Conservation (phyloP, 805 yeast species). For the Schwanniomyces sp. region DNA sequence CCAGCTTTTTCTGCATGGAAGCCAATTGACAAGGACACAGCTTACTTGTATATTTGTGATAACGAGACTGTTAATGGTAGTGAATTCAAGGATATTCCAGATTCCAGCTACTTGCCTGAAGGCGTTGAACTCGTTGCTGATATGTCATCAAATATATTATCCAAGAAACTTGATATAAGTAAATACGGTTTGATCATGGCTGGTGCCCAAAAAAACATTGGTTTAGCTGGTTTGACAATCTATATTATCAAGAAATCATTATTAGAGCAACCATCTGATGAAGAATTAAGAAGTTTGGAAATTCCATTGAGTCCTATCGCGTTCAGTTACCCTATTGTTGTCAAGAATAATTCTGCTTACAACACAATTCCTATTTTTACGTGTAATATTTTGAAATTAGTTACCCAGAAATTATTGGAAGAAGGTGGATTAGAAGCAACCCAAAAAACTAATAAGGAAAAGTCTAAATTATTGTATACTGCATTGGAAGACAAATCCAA, state of each 20-base stretch:
- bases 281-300: conserved; percentile 53
- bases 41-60: conserved; percentile 89
- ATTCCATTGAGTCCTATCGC: conserved; percentile 90
- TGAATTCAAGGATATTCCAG: conserved; percentile 63
- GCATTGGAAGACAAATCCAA: conserved; percentile 67
- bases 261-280: conserved; percentile 65
- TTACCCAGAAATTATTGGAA: conserved; percentile 58
- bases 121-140: conserved; percentile 87
- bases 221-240: conserved; percentile 91
- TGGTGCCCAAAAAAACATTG: conserved; percentile 98
- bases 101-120: conserved; percentile 54
- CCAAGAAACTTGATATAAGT: conserved; percentile 75
- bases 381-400: conserved; percentile 80
- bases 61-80: conserved; percentile 97
- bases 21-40: conserved; percentile 53
- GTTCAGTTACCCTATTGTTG: conserved; percentile 81
- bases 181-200: conserved; percentile 91
- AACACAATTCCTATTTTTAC: conserved; percentile 96
- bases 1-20: conserved; percentile 71
- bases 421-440: conserved; percentile 75
- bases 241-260: conserved; percentile 85
- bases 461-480: conserved; percentile 63
- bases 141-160: conserved; percentile 89
- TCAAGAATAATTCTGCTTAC: conserved; percentile 87
- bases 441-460: conserved; percentile 54